Base-by-base conservation (phyloP, 176 grass and related monocot genomes). In the Rhynchospora tenuis region DNA sequence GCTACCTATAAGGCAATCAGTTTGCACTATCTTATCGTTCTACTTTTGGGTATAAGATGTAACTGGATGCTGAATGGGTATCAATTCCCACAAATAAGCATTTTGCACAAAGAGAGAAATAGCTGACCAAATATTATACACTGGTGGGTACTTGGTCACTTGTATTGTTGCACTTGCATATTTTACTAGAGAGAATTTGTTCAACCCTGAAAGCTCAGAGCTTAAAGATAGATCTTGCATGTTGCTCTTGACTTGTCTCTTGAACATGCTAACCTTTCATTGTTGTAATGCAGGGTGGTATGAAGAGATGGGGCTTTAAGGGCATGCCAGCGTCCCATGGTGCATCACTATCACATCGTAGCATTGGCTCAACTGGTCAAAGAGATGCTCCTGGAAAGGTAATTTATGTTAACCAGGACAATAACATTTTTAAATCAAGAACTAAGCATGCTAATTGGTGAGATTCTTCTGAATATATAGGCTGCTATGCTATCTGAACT, bases 321-420 rank as follows among this genome's bases (percentile, higher is more conserved):
- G 96, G 96, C 73, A 86, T 88, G 89, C 91, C 91, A 69, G 96
- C 96, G 45, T 99, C 96, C 8, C 96, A 99, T 87, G 96, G 96
- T 88, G 89, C 96, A 81, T 99, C 96, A 80, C 86, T 92, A 73
- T 93, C 96, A 59, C 96, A 99, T 90, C 90, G 96, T 23, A 99
- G 93, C 68, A 89, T 90, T 0, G 96, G 96, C 23, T 99, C 96
- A 83, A 99, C 96, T 59, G 96, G 96, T 84, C 96, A 99, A 89
- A 93, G 96, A 84, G 93, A 99, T 89, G 85, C 92, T 86, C 86
- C 96, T 83, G 96, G 96, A 78, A 99, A 88, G 96, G 96, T 99
- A 93, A 80, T 85, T 33, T 71, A 55, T 77, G 84, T 54, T 26
- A 52, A 26, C 22, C 26, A 76, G 46, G 72, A 29, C 24, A 50